Evolutionary conservation across 768 basidiomycete species (phyloP).

Genomic region (Paxillus involutus): DNA sequence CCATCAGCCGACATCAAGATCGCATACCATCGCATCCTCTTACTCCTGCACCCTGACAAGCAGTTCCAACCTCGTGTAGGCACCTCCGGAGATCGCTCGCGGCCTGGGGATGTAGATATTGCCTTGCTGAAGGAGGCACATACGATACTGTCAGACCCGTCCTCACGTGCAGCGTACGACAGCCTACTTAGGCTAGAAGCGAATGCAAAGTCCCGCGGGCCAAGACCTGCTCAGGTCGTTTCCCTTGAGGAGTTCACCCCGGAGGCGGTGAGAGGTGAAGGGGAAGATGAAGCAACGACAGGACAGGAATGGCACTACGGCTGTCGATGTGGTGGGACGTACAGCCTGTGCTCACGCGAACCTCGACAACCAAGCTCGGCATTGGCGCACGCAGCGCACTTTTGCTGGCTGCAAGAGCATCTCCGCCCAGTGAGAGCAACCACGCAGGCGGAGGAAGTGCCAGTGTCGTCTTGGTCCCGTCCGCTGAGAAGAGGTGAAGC

Average conservation of each 20-base stretch:
- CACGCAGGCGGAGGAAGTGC: conserved; percentile 70
- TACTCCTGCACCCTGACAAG: conserved; percentile 68
- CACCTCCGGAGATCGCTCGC: conserved; percentile 22
- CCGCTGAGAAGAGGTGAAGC: conserved; percentile 67
- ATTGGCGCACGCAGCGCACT: conserved; percentile 80
- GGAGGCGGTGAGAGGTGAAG: conserved; percentile 5
- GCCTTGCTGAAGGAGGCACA: conserved; percentile 69
- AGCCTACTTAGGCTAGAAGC: conserved; percentile 9
- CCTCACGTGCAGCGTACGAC: conserved; percentile 55
- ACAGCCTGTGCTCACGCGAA: conserved; percentile 70
- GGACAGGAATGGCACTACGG: conserved; percentile 48
- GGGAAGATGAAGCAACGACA: conserved; percentile 32
- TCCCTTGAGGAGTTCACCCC: conserved; percentile 70
- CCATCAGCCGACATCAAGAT: conserved; percentile 57
- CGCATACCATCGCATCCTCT: conserved; percentile 68
- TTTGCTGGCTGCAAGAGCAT: conserved; percentile 52
- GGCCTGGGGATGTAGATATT: conserved; percentile 39
- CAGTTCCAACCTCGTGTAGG: conserved; percentile 23
- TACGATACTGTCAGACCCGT: conserved; percentile 50
- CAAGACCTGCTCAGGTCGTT: conserved; percentile 74
- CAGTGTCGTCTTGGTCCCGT: conserved; percentile 63
- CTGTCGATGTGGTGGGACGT: conserved; percentile 76
- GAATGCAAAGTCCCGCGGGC: conserved; percentile 27
- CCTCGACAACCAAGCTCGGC: conserved; percentile 93
- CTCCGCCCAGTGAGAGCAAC: conserved; percentile 65